Evolutionary conservation across 768 basidiomycete species (phyloP).

Genomic region (Calocybe indica): DNA sequence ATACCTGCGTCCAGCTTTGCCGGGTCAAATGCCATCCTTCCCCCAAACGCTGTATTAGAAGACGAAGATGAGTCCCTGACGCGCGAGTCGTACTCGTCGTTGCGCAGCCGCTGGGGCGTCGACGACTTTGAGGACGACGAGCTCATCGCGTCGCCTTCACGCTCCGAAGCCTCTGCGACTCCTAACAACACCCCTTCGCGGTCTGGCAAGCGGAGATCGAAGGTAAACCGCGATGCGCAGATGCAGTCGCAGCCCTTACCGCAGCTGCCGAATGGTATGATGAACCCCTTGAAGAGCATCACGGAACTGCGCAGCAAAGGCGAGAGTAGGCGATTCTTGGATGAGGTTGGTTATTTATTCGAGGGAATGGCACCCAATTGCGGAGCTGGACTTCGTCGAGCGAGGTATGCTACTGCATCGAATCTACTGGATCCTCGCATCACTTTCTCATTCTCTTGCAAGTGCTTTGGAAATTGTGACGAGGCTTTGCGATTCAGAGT

Average conservation of each 20-base stretch:
- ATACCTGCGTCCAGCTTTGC: conserved; percentile 35
- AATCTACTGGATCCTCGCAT: neutral
- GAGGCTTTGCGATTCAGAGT: conserved; percentile 69
- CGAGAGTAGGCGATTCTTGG: conserved; percentile 72
- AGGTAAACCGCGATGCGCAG: conserved; percentile 17
- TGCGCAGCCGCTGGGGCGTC: conserved; percentile 77
- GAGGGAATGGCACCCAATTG: conserved; percentile 63
- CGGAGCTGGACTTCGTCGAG: conserved; percentile 51
- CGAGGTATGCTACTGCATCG: conserved; percentile 42
- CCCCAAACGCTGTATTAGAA: conserved; percentile 17
- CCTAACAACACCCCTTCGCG: conserved; percentile 32
- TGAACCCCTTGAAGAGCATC: conserved; percentile 74
- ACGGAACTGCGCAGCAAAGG: conserved; percentile 78
- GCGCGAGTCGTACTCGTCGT: conserved; percentile 70
- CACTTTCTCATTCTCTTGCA: neutral
- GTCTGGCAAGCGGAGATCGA: conserved; percentile 32
- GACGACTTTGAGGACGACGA: conserved; percentile 75
- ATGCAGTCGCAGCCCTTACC: conserved; percentile 3
- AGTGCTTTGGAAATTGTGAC: conserved; percentile 75
- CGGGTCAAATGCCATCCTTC: conserved; percentile 7
- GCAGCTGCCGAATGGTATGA: conserved; percentile 48
- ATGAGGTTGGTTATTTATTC: conserved; percentile 81
- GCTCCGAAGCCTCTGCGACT: conserved; percentile 24
- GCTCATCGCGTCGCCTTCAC: conserved; percentile 28
- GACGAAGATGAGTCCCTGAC: conserved; percentile 44